Conservation (phyloP, 805 yeast species). For the Metschnikowia matae region DNA sequence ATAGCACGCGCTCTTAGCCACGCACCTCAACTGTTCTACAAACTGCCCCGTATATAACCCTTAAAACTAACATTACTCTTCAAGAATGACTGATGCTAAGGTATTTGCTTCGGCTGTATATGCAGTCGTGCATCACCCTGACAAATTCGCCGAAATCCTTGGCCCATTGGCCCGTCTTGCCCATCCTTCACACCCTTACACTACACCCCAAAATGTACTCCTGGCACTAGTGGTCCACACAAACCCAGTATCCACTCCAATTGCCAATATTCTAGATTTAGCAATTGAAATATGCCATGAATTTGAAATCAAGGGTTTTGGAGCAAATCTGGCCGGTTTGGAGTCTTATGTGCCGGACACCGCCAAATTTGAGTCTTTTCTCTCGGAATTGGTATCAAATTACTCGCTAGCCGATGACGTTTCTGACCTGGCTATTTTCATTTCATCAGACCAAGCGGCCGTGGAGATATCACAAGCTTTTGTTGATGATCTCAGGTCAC, state of each 20-base stretch:
- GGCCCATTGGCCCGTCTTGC: conserved; percentile 7
- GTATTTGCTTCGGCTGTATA: conserved; percentile 8
- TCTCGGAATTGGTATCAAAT: neutral
- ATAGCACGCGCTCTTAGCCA: neutral
- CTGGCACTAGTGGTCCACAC: conserved; percentile 8
- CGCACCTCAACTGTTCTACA: neutral
- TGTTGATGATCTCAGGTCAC: neutral
- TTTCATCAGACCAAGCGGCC: neutral
- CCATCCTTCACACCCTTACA: conserved; percentile 1
- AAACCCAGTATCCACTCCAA: conserved; percentile 11
- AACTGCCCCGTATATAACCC: neutral
- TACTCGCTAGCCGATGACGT: neutral
- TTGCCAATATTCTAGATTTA: neutral
- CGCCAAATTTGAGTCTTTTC: neutral
- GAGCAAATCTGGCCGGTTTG: too few relatives aligned
- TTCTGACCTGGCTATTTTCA: neutral
- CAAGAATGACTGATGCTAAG: conserved; percentile 7
- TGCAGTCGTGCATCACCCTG: conserved; percentile 9
- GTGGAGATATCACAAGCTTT: neutral
- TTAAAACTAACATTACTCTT: too few relatives aligned
- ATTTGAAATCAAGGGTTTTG: neutral
- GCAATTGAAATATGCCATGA: neutral
- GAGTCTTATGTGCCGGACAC: neutral
- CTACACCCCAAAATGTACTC: conserved; percentile 9
- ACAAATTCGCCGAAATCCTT: neutral